phyloP scores from a whole-genome alignment of 768 basidiomycete genomes.

The Clavaria fumosa region DNA sequence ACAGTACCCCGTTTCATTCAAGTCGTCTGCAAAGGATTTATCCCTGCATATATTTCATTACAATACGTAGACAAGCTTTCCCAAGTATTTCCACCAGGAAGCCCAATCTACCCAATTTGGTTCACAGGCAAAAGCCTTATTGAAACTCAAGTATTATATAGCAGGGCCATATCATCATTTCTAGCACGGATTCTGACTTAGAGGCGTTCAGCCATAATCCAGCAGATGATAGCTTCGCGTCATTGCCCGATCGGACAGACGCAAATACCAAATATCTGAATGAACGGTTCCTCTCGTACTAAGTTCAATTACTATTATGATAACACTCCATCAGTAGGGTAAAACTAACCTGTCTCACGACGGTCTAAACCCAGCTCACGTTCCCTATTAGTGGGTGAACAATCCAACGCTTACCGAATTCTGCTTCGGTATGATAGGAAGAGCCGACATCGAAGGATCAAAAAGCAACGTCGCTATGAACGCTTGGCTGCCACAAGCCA shows the following conservation, averaged over 20 bases:
- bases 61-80: constrained; percentile 38
- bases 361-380: constrained; percentile 72
- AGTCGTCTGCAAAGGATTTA: constrained; percentile 71
- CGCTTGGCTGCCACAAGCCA: constrained; percentile 72
- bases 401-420: constrained; percentile 71
- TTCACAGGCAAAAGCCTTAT: constrained; percentile 58
- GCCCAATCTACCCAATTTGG: constrained; percentile 42
- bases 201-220: constrained; percentile 79
- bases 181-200: constrained; percentile 72
- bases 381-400: constrained; percentile 69
- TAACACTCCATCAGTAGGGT: constrained; percentile 67
- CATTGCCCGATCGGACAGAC: constrained; percentile 66
- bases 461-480: constrained; percentile 76
- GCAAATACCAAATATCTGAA: constrained; percentile 76
- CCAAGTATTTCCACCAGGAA: constrained; percentile 37
- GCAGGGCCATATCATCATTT: constrained; percentile 59
- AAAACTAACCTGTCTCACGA: constrained; percentile 80
- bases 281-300: constrained; percentile 75
- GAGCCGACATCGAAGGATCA: constrained; percentile 73
- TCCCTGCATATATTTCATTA: constrained; percentile 54
- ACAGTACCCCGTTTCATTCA: constrained; percentile 63
- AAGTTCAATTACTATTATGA: constrained; percentile 67
- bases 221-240: constrained; percentile 68
- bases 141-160: constrained; percentile 41
- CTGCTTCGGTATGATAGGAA: constrained; percentile 72